phyloP scores from a whole-genome alignment of 305 asterid species.

The Vinca major region DNA sequence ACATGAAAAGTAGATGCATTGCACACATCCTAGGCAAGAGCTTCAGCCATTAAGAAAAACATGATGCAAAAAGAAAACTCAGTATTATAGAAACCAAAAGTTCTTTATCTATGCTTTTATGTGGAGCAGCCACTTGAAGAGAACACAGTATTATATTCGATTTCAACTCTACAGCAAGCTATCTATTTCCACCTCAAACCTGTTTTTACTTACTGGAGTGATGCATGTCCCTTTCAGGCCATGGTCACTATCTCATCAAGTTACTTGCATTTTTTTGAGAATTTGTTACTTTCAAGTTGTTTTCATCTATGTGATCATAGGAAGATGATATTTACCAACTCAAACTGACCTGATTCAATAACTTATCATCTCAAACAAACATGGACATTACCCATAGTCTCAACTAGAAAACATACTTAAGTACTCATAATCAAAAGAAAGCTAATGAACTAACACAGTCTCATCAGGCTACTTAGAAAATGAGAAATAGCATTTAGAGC shows the following conservation, averaged over 20 bases:
- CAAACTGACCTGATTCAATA: not conserved
- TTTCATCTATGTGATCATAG: not conserved
- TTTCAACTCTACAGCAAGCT: not conserved
- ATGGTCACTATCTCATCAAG: not conserved
- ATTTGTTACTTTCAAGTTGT: not conserved
- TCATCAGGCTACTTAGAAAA: not conserved
- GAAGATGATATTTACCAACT: not conserved
- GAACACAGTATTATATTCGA: not conserved
- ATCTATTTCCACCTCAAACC: not conserved
- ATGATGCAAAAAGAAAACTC: not conserved
- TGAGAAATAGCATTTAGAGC: constrained; percentile 16
- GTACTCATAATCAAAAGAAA: not conserved
- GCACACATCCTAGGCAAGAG: not conserved
- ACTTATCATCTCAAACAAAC: constrained; percentile 1
- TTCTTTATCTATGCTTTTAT: not conserved
- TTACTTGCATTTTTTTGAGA: not conserved
- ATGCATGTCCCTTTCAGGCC: not conserved
- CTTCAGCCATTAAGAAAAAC: not conserved
- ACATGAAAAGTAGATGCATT: not conserved
- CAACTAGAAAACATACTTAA: not conserved
- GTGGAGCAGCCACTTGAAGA: not conserved
- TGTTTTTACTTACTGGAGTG: not conserved
- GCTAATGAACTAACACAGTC: not conserved
- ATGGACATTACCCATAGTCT: not conserved
- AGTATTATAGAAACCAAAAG: not conserved